phyloP scores from a whole-genome alignment of 2,329 filamentous ascomycete genomes.

The Colletotrichum paranaense region DNA sequence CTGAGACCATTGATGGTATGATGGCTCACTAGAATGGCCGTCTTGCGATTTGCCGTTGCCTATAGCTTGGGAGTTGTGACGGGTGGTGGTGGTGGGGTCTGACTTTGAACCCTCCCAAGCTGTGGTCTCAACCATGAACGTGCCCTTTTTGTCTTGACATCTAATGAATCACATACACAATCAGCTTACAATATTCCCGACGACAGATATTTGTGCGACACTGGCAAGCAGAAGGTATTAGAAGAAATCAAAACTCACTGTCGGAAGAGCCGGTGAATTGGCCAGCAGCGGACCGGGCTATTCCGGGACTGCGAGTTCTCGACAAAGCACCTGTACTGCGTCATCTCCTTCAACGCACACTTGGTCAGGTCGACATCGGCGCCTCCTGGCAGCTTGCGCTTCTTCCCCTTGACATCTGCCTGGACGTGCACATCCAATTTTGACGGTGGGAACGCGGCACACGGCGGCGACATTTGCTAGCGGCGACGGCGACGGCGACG shows the following conservation, averaged over 20 bases:
- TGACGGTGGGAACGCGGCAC: slow-evolving; percentile 63
- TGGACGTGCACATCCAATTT: slow-evolving; percentile 64
- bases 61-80: background rate
- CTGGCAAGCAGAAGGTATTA: background rate
- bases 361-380: slow-evolving; percentile 60
- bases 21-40: background rate
- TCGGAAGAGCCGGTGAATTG: slow-evolving; percentile 69
- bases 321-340: slow-evolving; percentile 71
- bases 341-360: slow-evolving; percentile 68
- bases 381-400: slow-evolving; percentile 60
- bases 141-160: slow-evolving; percentile 67
- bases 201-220: background rate
- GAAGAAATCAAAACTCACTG: slow-evolving; percentile 56
- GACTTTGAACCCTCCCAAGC: slow-evolving; percentile 62
- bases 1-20: slow-evolving; percentile 27
- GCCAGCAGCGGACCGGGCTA: slow-evolving; percentile 65
- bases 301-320: slow-evolving; percentile 56
- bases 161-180: slow-evolving; percentile 46
- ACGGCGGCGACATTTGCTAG: slow-evolving; percentile 67
- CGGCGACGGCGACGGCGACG: background rate
- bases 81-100: background rate
- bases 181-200: background rate
- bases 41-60: background rate
- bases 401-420: slow-evolving; percentile 58
- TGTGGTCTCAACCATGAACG: slow-evolving; percentile 72